These are phyloP conservation scores for Salvia splendens DNA, from an alignment of 257 asterid genomes.

Conservation along the genomic window DNA sequence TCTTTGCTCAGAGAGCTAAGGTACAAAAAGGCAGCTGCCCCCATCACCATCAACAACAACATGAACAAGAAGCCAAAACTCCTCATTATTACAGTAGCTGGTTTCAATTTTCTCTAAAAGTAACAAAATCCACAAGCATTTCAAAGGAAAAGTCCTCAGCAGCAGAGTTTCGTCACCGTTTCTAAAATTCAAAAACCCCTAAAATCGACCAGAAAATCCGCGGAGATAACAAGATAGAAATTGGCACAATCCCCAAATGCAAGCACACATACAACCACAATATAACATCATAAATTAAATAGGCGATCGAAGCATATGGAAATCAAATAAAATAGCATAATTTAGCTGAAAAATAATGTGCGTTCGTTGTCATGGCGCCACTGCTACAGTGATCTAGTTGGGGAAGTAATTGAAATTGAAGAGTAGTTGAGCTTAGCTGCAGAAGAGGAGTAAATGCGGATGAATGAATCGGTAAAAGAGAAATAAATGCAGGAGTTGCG, in stretches of 20 bases:
- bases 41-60: conserved; percentile 37
- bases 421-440: conserved; percentile 35
- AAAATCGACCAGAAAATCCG: conserved; percentile 39
- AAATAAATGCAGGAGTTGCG: conserved; percentile 47
- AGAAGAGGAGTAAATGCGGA: conserved; percentile 26
- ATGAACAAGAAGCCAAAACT: conserved; percentile 43
- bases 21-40: conserved; percentile 36
- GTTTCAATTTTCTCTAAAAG: neutral
- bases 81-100: conserved; percentile 44
- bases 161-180: conserved; percentile 22
- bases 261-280: neutral
- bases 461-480: conserved; percentile 25
- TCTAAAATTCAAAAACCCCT: conserved; percentile 17
- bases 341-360: neutral
- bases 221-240: conserved; percentile 36
- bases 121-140: neutral
- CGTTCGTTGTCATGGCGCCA: neutral
- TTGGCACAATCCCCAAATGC: neutral
- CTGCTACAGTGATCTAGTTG: neutral
- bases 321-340: neutral
- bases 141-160: neutral
- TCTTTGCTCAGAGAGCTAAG: conserved; percentile 37
- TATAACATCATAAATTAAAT: neutral
- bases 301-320: neutral
- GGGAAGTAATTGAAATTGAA: neutral